These are phyloP conservation scores for Apiotrichum brassicae DNA, from an alignment of 1,284 basidiomycete species.

Conservation along the genomic window DNA sequence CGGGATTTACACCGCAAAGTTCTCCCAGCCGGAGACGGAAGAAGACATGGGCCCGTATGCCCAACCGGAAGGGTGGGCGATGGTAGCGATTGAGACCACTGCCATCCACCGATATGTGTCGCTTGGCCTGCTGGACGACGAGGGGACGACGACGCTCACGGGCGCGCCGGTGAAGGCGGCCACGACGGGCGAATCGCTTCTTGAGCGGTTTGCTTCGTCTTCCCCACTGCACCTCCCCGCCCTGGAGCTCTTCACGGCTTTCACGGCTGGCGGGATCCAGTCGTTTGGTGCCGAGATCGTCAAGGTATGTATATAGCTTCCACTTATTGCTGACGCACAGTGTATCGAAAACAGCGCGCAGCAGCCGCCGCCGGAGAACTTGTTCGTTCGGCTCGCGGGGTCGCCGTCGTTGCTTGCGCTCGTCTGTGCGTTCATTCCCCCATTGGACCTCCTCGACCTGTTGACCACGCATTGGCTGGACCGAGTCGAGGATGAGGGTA, in stretches of 20 bases:
- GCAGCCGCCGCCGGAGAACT: slow-evolving; percentile 27
- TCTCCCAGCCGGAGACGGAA: slow-evolving; percentile 21
- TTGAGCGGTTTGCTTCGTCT: slow-evolving; percentile 22
- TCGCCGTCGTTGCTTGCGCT: slow-evolving; percentile 26
- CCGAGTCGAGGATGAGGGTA: slow-evolving; percentile 21
- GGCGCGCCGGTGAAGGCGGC: slow-evolving; percentile 19
- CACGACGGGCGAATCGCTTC: slow-evolving; percentile 22
- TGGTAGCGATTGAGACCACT: slow-evolving; percentile 24
- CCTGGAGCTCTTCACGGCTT: slow-evolving; percentile 24
- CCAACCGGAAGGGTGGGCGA: slow-evolving; percentile 35
- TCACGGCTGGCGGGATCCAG: slow-evolving; percentile 23
- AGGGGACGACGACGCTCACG: slow-evolving; percentile 15
- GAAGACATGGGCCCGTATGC: slow-evolving; percentile 31
- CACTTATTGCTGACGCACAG: slow-evolving; percentile 13
- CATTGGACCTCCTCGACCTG: slow-evolving; percentile 20
- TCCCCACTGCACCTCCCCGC: slow-evolving; percentile 28
- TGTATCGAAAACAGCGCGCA: slow-evolving; percentile 19
- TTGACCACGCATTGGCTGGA: slow-evolving; percentile 25
- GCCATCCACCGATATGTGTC: slow-evolving; percentile 26
- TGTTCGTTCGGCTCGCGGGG: slow-evolving; percentile 28
- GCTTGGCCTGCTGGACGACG: slow-evolving; percentile 22
- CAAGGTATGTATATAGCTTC: slow-evolving; percentile 16
- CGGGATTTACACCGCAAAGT: slow-evolving; percentile 13
- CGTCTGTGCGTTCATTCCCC: slow-evolving; percentile 18
- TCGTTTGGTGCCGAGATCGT: slow-evolving; percentile 27